phyloP scores from a whole-genome alignment of 805 yeast genomes.

The Wickerhamiella bombiphila region DNA sequence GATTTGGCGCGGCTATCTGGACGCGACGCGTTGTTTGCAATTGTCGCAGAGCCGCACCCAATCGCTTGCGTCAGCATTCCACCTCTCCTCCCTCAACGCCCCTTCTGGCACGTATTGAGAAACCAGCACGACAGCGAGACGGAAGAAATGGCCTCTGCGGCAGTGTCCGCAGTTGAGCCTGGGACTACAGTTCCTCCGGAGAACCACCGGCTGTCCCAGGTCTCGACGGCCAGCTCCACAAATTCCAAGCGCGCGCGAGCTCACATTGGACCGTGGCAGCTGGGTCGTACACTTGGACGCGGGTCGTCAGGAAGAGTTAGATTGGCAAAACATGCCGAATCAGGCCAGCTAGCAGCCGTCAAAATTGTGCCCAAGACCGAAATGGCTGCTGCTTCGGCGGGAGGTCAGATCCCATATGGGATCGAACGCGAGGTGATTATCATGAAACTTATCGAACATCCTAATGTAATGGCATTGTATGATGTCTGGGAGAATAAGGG shows the following conservation, averaged over 20 bases:
- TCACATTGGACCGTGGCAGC: conserved; percentile 89
- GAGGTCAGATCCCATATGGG: conserved; percentile 51
- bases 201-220: conserved; percentile 17
- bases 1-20: too few relatives aligned
- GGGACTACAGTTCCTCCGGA: neutral
- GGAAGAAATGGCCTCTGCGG: too few relatives aligned
- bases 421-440: conserved; percentile 94
- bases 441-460: conserved; percentile 88
- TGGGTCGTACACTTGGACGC: conserved; percentile 85
- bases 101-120: too few relatives aligned
- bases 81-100: too few relatives aligned
- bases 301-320: conserved; percentile 96
- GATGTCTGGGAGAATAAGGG: conserved; percentile 98
- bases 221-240: conserved; percentile 22
- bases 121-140: too few relatives aligned
- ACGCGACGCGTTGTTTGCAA: too few relatives aligned
- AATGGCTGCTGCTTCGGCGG: conserved; percentile 9
- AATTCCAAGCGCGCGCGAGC: conserved; percentile 35
- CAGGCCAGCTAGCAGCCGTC: conserved; percentile 88
- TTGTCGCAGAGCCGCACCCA: too few relatives aligned
- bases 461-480: conserved; percentile 81
- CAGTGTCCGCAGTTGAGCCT: neutral
- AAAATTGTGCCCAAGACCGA: conserved; percentile 80
- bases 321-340: conserved; percentile 69
- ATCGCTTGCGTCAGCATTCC: too few relatives aligned